phyloP scores from a whole-genome alignment of 768 basidiomycete genomes.

The Coprinopsis strossmayeri region DNA sequence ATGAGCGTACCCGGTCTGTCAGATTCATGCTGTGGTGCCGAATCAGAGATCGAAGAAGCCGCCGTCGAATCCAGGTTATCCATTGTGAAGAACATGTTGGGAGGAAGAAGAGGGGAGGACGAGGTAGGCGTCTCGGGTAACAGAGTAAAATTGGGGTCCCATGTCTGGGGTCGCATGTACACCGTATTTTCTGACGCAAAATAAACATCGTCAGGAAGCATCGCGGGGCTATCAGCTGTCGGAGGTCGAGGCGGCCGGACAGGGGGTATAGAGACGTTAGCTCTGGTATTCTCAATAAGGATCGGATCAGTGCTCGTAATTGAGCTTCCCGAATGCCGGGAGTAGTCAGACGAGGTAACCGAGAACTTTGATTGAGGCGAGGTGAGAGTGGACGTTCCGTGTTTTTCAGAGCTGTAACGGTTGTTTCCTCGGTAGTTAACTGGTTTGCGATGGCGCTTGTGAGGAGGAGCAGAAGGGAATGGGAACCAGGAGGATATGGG shows the following conservation, averaged over 20 bases:
- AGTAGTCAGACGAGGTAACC: slow-evolving; percentile 11
- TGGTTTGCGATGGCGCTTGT: not conserved
- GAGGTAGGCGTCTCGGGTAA: no score
- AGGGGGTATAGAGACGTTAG: slow-evolving; percentile 3
- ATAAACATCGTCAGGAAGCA: slow-evolving; percentile 2
- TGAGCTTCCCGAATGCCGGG: slow-evolving; percentile 2
- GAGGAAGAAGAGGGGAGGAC: slow-evolving; percentile 5
- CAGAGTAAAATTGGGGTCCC: no score
- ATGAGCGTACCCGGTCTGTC: not conserved
- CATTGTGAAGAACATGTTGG: slow-evolving; percentile 3
- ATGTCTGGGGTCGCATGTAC: not conserved
- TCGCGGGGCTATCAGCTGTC: slow-evolving; percentile 12
- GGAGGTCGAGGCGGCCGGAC: slow-evolving; percentile 13
- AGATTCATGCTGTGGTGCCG: not conserved
- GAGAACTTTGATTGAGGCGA: slow-evolving; percentile 12
- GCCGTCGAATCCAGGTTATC: no score
- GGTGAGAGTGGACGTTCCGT: not conserved
- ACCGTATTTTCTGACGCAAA: slow-evolving; percentile 2
- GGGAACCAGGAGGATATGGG: slow-evolving; percentile 12
- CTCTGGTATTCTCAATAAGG: slow-evolving; percentile 4
- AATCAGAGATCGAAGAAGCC: not conserved
- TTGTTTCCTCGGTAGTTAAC: not conserved
- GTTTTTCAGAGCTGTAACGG: not conserved
- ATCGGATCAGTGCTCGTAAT: slow-evolving; percentile 5
- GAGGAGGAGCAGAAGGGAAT: not conserved